Evolutionary conservation across 2,329 filamentous ascomycete genomes (phyloP), one percentile per base, ranked within the genome.

Genomic region (Nothophaeocryptopus gaeumannii): DNA sequence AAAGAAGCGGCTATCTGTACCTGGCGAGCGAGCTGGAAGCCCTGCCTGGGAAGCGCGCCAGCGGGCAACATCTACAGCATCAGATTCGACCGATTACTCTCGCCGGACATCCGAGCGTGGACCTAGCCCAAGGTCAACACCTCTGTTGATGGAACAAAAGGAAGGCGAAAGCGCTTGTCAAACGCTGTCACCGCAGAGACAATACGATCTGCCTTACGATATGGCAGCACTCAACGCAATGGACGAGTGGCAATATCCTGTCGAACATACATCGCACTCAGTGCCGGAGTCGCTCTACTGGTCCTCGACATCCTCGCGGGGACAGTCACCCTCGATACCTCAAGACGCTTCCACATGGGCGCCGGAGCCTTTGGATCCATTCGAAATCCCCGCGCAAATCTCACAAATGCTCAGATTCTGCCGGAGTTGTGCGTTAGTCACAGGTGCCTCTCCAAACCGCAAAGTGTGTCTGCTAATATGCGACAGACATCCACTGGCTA

Each of bases 361-460:
- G 14, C 15, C 9, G 10, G 42, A 41, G 10, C 11, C 32, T 20
- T 37, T 45, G 11, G 48, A 46, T 13, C 36, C 14, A 11, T 46
- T 51, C 30, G 42, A 46, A 13, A 41, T 12, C 29, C 37, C 42
- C 20, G 31, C 42, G n/a, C 48, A 46, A 36, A 45, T 51, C 11
- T 26, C 14, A 9, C 42, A 46, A 26, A 41, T 51, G 37, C 29
- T 51, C 14, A 38, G 34, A 11, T 40, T 46, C 36, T 51, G 48
- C 32, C 48, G 34, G 38, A 36, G 36, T 37, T 51, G 48, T 40
- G 48, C 41, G 48, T 51, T 29, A 42, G 48, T 35, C 42, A n/a
- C 16, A 35, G 13, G 10, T 9, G 10, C 14, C 1, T 30, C 9
- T 13, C 16, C 20, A 10, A 12, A 26, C 20, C 7, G 20, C 38